Conservation (phyloP, 192 early-diverging fungal genomes). For the Mortierella alpina region DNA sequence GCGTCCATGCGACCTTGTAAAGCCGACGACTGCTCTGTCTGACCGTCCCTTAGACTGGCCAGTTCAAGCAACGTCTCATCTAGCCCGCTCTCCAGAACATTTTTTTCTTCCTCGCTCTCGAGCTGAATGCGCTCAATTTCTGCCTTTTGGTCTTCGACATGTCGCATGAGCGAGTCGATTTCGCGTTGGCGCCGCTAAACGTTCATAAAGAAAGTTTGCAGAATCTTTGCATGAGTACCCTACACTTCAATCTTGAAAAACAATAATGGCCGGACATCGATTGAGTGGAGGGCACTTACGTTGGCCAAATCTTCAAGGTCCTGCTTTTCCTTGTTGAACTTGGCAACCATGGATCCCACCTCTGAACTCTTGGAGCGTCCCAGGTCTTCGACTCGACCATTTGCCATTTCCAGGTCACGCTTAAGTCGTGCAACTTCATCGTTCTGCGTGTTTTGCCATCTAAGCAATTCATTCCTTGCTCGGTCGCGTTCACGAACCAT, state of each 20-base stretch:
- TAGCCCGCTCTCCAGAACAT: constrained; percentile 81
- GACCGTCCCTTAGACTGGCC: constrained; percentile 56
- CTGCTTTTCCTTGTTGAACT: constrained; percentile 86
- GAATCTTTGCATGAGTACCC: constrained; percentile 69
- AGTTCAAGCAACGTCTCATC: constrained; percentile 82
- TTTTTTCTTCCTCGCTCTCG: constrained; percentile 86
- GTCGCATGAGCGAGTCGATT: constrained; percentile 50
- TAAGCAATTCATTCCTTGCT: constrained; percentile 82
- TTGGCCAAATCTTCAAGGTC: constrained; percentile 77
- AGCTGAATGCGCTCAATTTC: constrained; percentile 75
- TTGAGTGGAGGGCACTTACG: constrained; percentile 23
- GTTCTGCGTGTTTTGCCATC: constrained; percentile 81
- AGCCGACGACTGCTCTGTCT: constrained; percentile 22
- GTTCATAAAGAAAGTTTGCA: not conserved
- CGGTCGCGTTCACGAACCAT: constrained; percentile 93
- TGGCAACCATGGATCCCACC: constrained; percentile 79
- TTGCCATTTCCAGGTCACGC: constrained; percentile 84
- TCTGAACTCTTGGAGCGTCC: constrained; percentile 84
- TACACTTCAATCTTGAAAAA: not conserved
- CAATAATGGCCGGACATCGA: not conserved
- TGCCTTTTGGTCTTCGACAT: constrained; percentile 84
- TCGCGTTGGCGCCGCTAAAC: constrained; percentile 64
- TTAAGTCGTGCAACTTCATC: constrained; percentile 87
- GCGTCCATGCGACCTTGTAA: constrained; percentile 72
- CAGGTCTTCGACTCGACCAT: constrained; percentile 80